Conservation (phyloP, 1,284 basidiomycete genomes). For the Schizophyllum commune region DNA sequence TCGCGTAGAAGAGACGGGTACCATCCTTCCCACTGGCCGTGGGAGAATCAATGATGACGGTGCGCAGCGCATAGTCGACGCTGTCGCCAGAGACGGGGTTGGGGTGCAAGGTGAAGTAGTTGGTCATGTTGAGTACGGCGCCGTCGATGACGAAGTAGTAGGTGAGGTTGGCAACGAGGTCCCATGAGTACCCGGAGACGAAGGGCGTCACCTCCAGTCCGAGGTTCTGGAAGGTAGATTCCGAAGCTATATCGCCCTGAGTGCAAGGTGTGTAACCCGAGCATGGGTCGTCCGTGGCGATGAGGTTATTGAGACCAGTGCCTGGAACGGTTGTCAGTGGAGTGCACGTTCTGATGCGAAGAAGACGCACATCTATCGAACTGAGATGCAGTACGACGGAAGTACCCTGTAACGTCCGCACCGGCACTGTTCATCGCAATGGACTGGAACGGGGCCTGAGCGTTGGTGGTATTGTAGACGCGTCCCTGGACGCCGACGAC, state of each 20-base stretch:
- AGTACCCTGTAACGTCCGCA: constrained; percentile 84
- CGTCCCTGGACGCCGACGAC: constrained; percentile 76
- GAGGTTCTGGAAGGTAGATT: constrained; percentile 53
- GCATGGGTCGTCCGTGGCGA: constrained; percentile 75
- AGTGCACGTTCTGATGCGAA: too few species aligned
- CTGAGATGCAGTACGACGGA: constrained; percentile 59
- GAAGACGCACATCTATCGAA: constrained; percentile 41
- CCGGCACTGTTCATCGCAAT: constrained; percentile 60
- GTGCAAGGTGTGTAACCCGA: constrained; percentile 48
- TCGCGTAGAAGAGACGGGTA: constrained; percentile 78
- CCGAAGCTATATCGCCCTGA: constrained; percentile 46
- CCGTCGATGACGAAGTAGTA: constrained; percentile 90
- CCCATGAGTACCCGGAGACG: constrained; percentile 84
- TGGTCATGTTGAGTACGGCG: constrained; percentile 85
- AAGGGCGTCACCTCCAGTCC: constrained; percentile 57
- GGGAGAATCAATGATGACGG: constrained; percentile 47
- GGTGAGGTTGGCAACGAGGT: constrained; percentile 59
- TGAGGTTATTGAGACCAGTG: constrained; percentile 48
- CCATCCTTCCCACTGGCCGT: constrained; percentile 76
- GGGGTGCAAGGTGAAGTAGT: constrained; percentile 78
- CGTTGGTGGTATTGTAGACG: constrained; percentile 68
- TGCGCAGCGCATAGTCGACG: constrained; percentile 82
- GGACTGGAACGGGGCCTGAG: constrained; percentile 37
- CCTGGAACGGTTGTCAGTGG: constrained; percentile 19
- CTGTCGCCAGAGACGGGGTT: constrained; percentile 62